Conservation (phyloP, 2,329 filamentous ascomycete species). For the Laburnicola sp. region DNA sequence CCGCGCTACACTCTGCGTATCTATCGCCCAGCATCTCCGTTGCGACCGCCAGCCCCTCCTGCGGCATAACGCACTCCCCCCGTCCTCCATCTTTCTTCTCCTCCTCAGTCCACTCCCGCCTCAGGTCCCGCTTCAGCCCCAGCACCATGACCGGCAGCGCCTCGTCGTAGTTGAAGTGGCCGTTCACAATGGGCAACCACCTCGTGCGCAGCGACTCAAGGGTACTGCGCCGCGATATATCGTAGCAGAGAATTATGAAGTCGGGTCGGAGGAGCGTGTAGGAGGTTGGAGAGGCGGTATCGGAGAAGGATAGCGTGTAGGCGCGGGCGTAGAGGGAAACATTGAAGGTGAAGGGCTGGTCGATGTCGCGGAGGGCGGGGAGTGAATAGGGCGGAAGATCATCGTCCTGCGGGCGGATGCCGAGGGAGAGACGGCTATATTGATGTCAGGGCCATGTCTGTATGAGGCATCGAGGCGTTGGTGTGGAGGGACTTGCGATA, state of each 20-base stretch:
- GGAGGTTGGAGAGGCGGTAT: slow-evolving; percentile 60
- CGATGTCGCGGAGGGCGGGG: slow-evolving; percentile 55
- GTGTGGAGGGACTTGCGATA: too few relatives aligned
- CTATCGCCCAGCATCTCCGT: slow-evolving; percentile 63
- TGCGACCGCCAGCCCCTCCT: slow-evolving; percentile 55
- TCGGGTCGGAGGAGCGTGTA: slow-evolving; percentile 59
- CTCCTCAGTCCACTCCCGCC: slow-evolving; percentile 48
- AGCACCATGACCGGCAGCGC: slow-evolving; percentile 61
- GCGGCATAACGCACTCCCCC: slow-evolving; percentile 53
- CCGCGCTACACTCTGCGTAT: slow-evolving; percentile 65
- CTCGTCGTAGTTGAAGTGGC: slow-evolving; percentile 57
- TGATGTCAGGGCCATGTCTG: too few relatives aligned
- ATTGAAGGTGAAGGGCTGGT: slow-evolving; percentile 63
- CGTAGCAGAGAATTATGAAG: slow-evolving; percentile 62
- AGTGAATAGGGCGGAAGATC: slow-evolving; percentile 42
- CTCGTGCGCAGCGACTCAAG: slow-evolving; percentile 52
- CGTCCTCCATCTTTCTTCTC: slow-evolving; percentile 40
- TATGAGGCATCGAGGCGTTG: too few relatives aligned
- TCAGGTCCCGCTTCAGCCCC: slow-evolving; percentile 61
- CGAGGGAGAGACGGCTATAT: slow-evolving; percentile 47
- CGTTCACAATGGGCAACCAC: slow-evolving; percentile 52
- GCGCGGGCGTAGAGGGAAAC: slow-evolving; percentile 59
- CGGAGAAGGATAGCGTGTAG: slow-evolving; percentile 60
- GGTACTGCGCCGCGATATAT: slow-evolving; percentile 57
- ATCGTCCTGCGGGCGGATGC: slow-evolving; percentile 30